A percentile compares a stretch with the other conserved stretches of the same genome.
phyloP scores from a whole-genome alignment of 306 rosid genomes.

The Malus orientalis region DNA sequence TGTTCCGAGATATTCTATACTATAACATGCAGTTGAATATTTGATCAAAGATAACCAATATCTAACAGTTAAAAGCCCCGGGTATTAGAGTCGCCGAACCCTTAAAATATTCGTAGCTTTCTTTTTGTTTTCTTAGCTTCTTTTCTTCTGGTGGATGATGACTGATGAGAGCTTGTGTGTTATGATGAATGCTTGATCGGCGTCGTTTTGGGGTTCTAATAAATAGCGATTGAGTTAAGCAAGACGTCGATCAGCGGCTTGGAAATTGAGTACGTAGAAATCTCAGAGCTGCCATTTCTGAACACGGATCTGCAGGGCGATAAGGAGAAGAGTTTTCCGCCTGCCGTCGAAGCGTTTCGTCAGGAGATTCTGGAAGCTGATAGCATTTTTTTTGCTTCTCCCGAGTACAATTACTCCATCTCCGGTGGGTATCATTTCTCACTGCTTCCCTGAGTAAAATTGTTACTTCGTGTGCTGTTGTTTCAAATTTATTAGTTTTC shows the following conservation, averaged over 20 bases:
- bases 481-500: background rate
- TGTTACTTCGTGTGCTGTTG: background rate
- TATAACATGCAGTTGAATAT: too few relatives aligned
- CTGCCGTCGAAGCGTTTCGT: slow-evolving; percentile 57
- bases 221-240: slow-evolving; percentile 45
- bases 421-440: slow-evolving; percentile 18
- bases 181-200: background rate
- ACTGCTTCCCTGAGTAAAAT: background rate
- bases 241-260: slow-evolving; percentile 32
- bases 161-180: background rate
- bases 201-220: too few relatives aligned
- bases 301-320: slow-evolving; percentile 59
- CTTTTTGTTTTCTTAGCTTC: too few relatives aligned
- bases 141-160: background rate
- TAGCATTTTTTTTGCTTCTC: slow-evolving; percentile 63
- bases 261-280: slow-evolving; percentile 51
- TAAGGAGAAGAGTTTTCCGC: slow-evolving; percentile 34
- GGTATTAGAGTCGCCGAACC: too few relatives aligned
- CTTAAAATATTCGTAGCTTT: background rate
- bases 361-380: slow-evolving; percentile 49
- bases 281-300: slow-evolving; percentile 47
- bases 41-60: too few relatives aligned
- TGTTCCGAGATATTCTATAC: too few relatives aligned
- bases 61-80: too few relatives aligned
- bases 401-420: slow-evolving; percentile 76